Conservation (phyloP, 2,329 filamentous ascomycete genomes). For the Epicoccum sorghinum region DNA sequence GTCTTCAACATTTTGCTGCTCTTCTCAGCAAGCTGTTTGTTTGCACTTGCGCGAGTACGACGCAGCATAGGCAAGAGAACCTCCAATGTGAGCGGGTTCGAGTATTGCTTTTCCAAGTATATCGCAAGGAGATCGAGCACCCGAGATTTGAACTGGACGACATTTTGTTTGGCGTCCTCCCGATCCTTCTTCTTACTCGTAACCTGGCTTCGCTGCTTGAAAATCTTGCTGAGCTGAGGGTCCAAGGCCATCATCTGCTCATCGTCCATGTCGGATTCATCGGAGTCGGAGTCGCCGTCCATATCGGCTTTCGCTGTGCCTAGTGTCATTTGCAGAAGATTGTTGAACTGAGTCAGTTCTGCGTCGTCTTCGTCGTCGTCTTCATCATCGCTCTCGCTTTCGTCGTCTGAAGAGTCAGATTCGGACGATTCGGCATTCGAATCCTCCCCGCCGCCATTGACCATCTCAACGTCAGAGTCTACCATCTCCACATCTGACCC, state of each 20-base stretch:
- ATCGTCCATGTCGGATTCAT: constrained; percentile 85
- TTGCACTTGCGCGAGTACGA: constrained; percentile 76
- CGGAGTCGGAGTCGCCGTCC: constrained; percentile 66
- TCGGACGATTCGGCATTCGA: constrained; percentile 32
- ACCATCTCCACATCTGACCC: constrained; percentile 54
- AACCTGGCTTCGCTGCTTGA: constrained; percentile 73
- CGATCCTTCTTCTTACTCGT: constrained; percentile 79
- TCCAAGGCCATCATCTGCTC: constrained; percentile 94
- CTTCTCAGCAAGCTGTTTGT: constrained; percentile 76
- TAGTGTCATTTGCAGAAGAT: constrained; percentile 77
- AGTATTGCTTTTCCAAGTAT: constrained; percentile 80
- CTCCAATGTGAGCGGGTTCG: constrained; percentile 69
- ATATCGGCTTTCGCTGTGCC: constrained; percentile 65
- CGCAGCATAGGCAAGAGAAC: constrained; percentile 78
- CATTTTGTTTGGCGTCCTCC: constrained; percentile 84
- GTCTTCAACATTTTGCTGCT: constrained; percentile 73
- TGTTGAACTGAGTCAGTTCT: constrained; percentile 69
- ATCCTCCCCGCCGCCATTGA: constrained; percentile 36
- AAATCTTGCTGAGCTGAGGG: constrained; percentile 80
- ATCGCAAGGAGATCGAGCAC: constrained; percentile 87
- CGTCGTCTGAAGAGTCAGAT: constrained; percentile 25
- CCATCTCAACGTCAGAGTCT: constrained; percentile 27
- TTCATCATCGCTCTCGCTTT: constrained; percentile 30
- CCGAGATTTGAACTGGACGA: constrained; percentile 93
- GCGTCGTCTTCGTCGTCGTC: constrained; percentile 56